Base-by-base conservation (phyloP, 495 filamentous ascomycete genomes). In the Ascobolus immersus region DNA sequence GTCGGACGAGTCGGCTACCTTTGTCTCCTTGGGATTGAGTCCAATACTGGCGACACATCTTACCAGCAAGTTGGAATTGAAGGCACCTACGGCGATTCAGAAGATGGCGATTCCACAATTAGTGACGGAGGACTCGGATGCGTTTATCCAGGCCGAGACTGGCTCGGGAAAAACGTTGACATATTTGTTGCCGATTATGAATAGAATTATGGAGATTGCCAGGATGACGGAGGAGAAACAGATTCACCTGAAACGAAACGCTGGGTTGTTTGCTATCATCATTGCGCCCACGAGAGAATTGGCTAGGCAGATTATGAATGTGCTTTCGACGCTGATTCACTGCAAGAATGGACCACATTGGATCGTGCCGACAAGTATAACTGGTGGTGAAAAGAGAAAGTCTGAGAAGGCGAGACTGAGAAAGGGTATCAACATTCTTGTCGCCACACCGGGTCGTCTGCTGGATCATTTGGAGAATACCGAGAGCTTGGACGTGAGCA, bases 81-180 rank as follows among this genome's bases (percentile, higher is more conserved):
- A 77, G 48, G 73, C 78, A 2, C 86, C 86, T 11, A 96, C 86
- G 0, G 80, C 76, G 4, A 92, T 96, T 49, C 86, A 96, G 53
- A 86, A 77, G 42, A 72, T 71, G 29, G 74, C 80, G 0, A 71
- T 96, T 28, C 61, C 73, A 11, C 64, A 76, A 39, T 50, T 96
- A 21, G 53, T 89, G 37, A 75, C 71, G 34, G 73, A 76, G 27
- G 74, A 92, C 44, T 67, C 61, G 24, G 86, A 96, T 59, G 86
- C 84, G 11, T 94, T 93, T 47, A 73, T 96, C 17, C 86, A 93
- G 51, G 89, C 89, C 10, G 75, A 96, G 53, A 96, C 86, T 0
- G 86, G 86, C 21, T 96, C 89, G 0, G 86, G 86, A 48, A 96
- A 96, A 54, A 96, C 86, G 4, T 53, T 96, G 31, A 81, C 86